phyloP scores from a whole-genome alignment of 371 early-diverging fungal species.

The Mucor plumbeus region DNA sequence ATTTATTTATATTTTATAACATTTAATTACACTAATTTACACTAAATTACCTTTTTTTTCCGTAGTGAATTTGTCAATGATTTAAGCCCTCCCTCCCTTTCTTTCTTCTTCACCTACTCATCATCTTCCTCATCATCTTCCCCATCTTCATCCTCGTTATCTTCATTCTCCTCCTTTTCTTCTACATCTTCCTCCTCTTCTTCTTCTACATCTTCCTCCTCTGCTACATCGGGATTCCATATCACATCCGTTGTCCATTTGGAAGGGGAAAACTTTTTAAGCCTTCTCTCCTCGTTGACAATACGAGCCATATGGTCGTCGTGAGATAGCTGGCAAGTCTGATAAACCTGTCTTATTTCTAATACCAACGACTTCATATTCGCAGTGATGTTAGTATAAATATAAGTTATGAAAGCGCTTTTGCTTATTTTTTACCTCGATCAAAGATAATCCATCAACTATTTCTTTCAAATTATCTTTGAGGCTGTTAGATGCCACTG shows the following conservation, averaged over 20 bases:
- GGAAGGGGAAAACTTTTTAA: not conserved
- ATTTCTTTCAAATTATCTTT: constrained; percentile 7
- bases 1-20: too few relatives aligned
- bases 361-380: not conserved
- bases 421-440: constrained; percentile 5
- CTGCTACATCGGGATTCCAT: not conserved
- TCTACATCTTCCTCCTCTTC: not conserved
- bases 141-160: not conserved
- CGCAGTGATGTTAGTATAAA: not conserved
- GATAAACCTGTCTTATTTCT: not conserved
- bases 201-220: not conserved
- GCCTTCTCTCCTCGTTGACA: not conserved
- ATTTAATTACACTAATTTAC: too few relatives aligned
- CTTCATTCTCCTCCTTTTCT: not conserved
- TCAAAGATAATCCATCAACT: not conserved
- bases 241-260: not conserved
- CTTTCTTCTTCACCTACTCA: not conserved
- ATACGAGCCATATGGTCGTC: not conserved
- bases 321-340: not conserved
- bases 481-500: not conserved
- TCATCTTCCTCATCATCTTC: not conserved
- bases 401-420: not conserved
- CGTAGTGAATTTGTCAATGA: too few relatives aligned
- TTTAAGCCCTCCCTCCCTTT: too few relatives aligned
- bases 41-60: too few relatives aligned